These are phyloP conservation scores for Leccinum subrobustum DNA, from an alignment of 1,284 basidiomycete genomes.

Conservation along the genomic window DNA sequence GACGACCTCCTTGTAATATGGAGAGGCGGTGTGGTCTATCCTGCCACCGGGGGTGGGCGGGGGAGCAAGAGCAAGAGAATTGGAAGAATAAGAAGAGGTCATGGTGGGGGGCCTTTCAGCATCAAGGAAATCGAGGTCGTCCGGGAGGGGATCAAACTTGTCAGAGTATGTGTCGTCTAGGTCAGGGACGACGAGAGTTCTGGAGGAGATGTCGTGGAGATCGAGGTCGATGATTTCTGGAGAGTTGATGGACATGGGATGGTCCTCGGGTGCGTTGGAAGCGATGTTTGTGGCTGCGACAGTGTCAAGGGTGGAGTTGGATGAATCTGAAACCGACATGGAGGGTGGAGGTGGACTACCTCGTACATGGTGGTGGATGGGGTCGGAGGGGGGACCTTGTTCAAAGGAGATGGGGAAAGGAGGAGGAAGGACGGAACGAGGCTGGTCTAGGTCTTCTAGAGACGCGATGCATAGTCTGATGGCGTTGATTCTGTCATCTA, in stretches of 20 bases:
- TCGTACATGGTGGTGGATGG: background rate
- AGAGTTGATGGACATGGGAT: constrained; percentile 4
- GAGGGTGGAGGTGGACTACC: constrained; percentile 17
- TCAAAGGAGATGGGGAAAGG: constrained; percentile 7
- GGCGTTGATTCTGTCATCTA: constrained; percentile 26
- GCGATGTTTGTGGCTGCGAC: background rate
- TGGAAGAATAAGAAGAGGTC: constrained; percentile 5
- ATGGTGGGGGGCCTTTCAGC: background rate
- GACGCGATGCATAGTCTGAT: constrained; percentile 21
- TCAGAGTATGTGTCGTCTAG: constrained; percentile 34
- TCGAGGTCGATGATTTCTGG: constrained; percentile 18
- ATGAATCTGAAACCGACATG: constrained; percentile 16
- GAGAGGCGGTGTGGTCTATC: constrained; percentile 15
- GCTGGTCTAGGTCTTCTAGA: constrained; percentile 3
- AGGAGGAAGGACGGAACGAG: background rate
- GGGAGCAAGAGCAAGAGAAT: constrained; percentile 2
- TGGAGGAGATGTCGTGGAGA: constrained; percentile 19
- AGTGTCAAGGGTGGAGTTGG: constrained; percentile 14
- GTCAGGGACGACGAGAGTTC: constrained; percentile 21
- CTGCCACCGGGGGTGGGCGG: background rate
- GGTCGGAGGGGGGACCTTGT: background rate
- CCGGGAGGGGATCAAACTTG: constrained; percentile 27
- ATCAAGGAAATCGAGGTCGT: constrained; percentile 19
- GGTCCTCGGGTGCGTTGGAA: constrained; percentile 3
- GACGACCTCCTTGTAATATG: constrained; percentile 60